Evolutionary conservation across 1,139 yeast species (phyloP).

Genomic region (Citeromyces hawaiiensis): DNA sequence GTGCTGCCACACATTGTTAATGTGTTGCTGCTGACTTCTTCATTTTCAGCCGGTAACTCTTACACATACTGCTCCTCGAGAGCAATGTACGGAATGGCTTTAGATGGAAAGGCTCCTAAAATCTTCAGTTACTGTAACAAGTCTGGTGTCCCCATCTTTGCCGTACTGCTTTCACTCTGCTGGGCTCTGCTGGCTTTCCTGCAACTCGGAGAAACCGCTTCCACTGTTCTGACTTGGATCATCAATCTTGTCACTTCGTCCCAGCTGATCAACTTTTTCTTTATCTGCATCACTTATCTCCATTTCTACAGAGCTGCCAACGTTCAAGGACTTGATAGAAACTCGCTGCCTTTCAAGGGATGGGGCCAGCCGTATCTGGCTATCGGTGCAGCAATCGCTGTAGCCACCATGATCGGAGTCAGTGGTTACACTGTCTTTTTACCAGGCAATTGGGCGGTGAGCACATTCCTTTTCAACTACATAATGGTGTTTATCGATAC

Average conservation of each 20-base stretch:
- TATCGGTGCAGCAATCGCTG: conserved; percentile 23
- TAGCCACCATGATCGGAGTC: conserved; percentile 47
- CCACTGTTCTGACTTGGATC: conserved; percentile 61
- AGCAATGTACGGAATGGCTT: conserved; percentile 45
- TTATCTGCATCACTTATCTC: conserved; percentile 48
- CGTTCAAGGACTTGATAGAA: conserved; percentile 43
- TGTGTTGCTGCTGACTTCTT: conserved; percentile 44
- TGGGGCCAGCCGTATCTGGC: conserved; percentile 46
- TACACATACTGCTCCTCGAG: conserved; percentile 55
- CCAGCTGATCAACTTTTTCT: conserved; percentile 58
- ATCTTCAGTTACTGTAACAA: conserved; percentile 32
- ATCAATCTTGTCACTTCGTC: conserved; percentile 70
- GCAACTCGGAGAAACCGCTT: conserved; percentile 47
- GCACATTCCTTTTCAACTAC: conserved; percentile 57
- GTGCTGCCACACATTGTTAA: conserved; percentile 48
- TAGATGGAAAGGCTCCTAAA: conserved; percentile 36
- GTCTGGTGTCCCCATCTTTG: conserved; percentile 26
- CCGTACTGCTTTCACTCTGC: conserved; percentile 16
- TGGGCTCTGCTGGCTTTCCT: conserved; percentile 35
- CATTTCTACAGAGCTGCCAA: conserved; percentile 52
- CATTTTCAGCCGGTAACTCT: conserved; percentile 65
- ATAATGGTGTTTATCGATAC: conserved; percentile 55
- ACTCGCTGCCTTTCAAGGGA: conserved; percentile 38
- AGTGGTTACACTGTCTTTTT: conserved; percentile 59
- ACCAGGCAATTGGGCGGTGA: conserved; percentile 46